A percentile compares a stretch with the other conserved stretches of the same genome.
Conservation (phyloP, 2,329 filamentous ascomycete species). For the Scopulariopsis brevicaulis region DNA sequence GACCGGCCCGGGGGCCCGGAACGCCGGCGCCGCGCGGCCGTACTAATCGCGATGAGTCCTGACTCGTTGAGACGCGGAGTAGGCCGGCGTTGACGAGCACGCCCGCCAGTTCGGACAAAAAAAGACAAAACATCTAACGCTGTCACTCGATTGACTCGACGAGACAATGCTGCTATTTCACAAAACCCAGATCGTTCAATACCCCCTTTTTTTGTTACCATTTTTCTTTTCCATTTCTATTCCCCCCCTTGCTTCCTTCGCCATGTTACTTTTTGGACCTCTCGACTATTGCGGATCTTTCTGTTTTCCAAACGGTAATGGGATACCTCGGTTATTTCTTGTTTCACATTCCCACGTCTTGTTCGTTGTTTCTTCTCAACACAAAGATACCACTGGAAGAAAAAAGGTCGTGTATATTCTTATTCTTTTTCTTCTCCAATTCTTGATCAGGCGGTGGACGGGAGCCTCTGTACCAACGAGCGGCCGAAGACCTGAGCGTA, state of each 20-base stretch:
- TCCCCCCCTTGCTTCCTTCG: neutral
- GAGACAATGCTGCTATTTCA: neutral
- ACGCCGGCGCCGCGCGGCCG: neutral
- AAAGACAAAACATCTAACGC: neutral
- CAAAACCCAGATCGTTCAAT: neutral
- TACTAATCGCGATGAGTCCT: neutral
- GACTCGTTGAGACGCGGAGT: neutral
- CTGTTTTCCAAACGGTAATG: neutral
- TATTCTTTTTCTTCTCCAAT: neutral
- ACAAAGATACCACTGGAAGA: conserved; percentile 12
- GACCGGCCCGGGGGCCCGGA: conserved; percentile 21
- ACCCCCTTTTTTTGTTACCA: neutral
- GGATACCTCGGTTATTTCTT: neutral
- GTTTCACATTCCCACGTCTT: conserved; percentile 5
- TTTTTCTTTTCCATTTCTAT: neutral
- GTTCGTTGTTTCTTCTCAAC: conserved; percentile 8
- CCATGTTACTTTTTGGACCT: neutral
- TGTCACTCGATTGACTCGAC: neutral
- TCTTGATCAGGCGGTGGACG: neutral
- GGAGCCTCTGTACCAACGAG: neutral
- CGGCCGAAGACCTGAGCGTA: too few relatives aligned
- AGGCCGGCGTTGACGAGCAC: too few relatives aligned
- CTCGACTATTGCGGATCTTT: neutral
- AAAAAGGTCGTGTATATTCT: neutral
- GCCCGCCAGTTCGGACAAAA: too few relatives aligned